Percentiles rank a stretch among this genome's conserved stretches.
Conservation (phyloP, 768 basidiomycete species). For the Fomitopsis pulvina region DNA sequence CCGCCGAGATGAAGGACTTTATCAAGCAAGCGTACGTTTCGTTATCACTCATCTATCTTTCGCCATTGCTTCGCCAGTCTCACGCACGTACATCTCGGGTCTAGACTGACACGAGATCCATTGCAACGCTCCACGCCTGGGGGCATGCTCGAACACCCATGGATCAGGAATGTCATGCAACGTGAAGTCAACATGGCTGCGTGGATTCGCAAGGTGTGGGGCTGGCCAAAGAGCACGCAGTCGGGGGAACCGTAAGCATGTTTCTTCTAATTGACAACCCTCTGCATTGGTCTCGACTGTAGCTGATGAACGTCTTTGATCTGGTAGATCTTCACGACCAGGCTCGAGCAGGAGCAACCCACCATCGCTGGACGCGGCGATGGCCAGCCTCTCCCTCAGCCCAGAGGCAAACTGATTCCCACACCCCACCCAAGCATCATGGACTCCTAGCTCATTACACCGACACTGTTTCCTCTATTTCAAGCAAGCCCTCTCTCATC, state of each 20-base stretch:
- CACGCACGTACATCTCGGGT: not conserved
- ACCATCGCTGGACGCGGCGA: constrained; percentile 17
- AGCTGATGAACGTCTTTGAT: not conserved
- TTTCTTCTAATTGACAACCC: not conserved
- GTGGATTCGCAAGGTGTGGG: constrained; percentile 85
- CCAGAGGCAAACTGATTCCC: constrained; percentile 4
- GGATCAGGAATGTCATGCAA: constrained; percentile 72
- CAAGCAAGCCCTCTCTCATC: not conserved
- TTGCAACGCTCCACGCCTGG: constrained; percentile 70
- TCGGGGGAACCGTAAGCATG: constrained; percentile 23
- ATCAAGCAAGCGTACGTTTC: constrained; percentile 70
- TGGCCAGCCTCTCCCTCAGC: constrained; percentile 18
- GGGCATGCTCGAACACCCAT: constrained; percentile 78
- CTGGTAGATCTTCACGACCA: constrained; percentile 21
- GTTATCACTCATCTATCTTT: constrained; percentile 5
- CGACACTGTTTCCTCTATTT: not conserved
- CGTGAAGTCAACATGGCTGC: constrained; percentile 84
- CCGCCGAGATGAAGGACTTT: constrained; percentile 86
- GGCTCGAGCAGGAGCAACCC: constrained; percentile 25
- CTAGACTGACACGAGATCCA: constrained; percentile 66
- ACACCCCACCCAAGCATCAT: not conserved
- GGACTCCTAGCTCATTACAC: not conserved
- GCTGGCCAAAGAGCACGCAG: constrained; percentile 46
- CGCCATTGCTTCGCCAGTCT: not conserved
- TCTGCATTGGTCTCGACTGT: not conserved